Evolutionary conservation across 371 early-diverging fungal species (phyloP).

Genomic region (Mucor saturninus): DNA sequence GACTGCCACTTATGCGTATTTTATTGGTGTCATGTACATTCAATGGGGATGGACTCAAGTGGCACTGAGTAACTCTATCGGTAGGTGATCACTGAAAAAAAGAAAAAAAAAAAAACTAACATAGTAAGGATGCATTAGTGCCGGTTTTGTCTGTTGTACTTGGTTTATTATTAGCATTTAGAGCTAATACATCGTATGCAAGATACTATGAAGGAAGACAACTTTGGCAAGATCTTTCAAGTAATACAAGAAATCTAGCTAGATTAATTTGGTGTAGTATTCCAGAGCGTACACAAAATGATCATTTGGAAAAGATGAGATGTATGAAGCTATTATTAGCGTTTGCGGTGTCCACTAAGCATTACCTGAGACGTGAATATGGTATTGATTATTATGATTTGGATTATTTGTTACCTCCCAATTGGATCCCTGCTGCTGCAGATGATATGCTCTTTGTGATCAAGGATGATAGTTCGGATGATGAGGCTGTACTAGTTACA

Average conservation of each 20-base stretch:
- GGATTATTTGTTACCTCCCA: constrained; percentile 56
- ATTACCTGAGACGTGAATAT: constrained; percentile 72
- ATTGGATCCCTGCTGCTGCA: constrained; percentile 52
- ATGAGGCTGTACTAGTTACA: constrained; percentile 8
- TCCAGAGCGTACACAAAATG: constrained; percentile 51
- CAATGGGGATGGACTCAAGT: constrained; percentile 32
- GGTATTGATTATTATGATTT: constrained; percentile 64
- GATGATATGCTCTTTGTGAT: constrained; percentile 27
- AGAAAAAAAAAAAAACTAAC: constrained; percentile 2
- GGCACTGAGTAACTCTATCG: constrained; percentile 46
- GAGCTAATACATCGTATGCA: constrained; percentile 82
- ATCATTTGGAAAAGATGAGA: constrained; percentile 66
- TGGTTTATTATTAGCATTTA: constrained; percentile 74
- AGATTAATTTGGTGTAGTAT: constrained; percentile 71
- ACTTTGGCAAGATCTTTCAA: constrained; percentile 64
- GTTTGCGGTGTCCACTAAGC: constrained; percentile 70
- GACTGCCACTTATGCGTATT: constrained; percentile 36
- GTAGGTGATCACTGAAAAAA: constrained; percentile 12
- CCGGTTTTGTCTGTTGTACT: constrained; percentile 68
- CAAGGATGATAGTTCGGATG: constrained; percentile 19
- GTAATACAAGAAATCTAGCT: constrained; percentile 63
- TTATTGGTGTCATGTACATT: constrained; percentile 36
- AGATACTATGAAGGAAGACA: constrained; percentile 79
- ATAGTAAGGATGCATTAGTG: constrained; percentile 26
- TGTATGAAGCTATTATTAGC: constrained; percentile 78